These are phyloP conservation scores for Graphilbum ipis-grandicollis DNA, from an alignment of 2,329 filamentous ascomycete species.

Conservation along the genomic window DNA sequence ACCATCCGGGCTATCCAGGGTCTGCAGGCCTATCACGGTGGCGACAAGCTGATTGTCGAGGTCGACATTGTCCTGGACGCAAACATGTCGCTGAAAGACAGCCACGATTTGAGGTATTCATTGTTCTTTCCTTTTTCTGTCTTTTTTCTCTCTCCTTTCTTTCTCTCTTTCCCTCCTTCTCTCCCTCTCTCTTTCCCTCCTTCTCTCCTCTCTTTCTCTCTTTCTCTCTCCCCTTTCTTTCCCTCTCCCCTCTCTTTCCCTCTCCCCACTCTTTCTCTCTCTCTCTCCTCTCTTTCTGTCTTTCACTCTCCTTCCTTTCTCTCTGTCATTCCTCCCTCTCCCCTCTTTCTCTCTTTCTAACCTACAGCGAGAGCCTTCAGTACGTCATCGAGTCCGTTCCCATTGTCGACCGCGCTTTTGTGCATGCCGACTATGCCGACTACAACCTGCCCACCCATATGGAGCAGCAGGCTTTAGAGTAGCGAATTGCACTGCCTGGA, in stretches of 20 bases:
- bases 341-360: not conserved
- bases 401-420: conserved; percentile 56
- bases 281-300: too few relatives aligned
- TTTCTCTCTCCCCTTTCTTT: too few relatives aligned
- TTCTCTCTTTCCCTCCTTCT: too few relatives aligned
- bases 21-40: conserved; percentile 67
- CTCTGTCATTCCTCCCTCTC: not conserved
- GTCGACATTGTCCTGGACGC: conserved; percentile 74
- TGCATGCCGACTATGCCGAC: conserved; percentile 47
- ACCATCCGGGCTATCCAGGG: conserved; percentile 77
- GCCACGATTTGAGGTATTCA: conserved; percentile 60
- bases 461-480: conserved; percentile 18
- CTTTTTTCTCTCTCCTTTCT: too few relatives aligned
- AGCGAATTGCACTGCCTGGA: too few relatives aligned
- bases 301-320: too few relatives aligned
- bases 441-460: conserved; percentile 46
- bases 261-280: too few relatives aligned
- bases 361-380: conserved; percentile 47
- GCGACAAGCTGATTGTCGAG: conserved; percentile 67
- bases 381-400: conserved; percentile 76
- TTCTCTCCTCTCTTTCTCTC: too few relatives aligned
- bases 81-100: conserved; percentile 57
- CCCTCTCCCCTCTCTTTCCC: too few relatives aligned
- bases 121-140: too few relatives aligned
- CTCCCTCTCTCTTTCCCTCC: too few relatives aligned